Evolutionary conservation across 768 basidiomycete species (phyloP), one percentile per base, ranked within the genome.

Genomic region (Macrolepiota fuliginosa): DNA sequence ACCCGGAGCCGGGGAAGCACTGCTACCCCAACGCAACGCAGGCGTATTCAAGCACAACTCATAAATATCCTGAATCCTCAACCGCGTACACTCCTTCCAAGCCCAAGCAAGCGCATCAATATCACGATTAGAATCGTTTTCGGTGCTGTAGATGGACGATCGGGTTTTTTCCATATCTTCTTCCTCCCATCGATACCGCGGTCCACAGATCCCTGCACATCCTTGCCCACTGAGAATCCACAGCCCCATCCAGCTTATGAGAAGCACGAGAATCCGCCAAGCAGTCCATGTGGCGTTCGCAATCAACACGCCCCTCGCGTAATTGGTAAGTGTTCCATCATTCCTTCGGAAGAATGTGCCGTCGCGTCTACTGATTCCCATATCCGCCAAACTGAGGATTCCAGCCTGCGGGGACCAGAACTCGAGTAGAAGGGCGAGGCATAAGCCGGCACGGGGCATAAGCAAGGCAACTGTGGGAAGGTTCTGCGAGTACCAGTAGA

Each of bases 111-210:
- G 79, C 13, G 81, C 77, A 27, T 83, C 83, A 12, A 75, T 71
- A 17, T 64, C 66, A 45, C 68, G 68, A 32, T 72, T 67, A 7
- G 58, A 58, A 35, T 58, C 65, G 22, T 42, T 70, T 17, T 61
- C 68, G 9, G 61, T 55, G 27, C 63, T 27, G 29, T 54, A 54
- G 12, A 65, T 56, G 12, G 54, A 61, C 4, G 62, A 51, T 36
- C 63, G 39, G 63, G 25, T 66, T 69, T 40, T 75, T 71, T 52
- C 47, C 40, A 17, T 51, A n/a, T 77, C 79, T 27, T 86, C 85
- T 75, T 94, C 92, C 69, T 94, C 92, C 92, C 91, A 92, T 64
- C 88, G 81, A 67, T 87, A 85, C 13, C 90, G 85, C 10, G 92
- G 92, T 47, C 92, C 92, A 71, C 91, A 92, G 15, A 94, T 70